Evolutionary conservation across 2,329 filamentous ascomycete genomes (phyloP), one percentile per base, ranked within the genome.

Genomic region (Exophiala mesophila): DNA sequence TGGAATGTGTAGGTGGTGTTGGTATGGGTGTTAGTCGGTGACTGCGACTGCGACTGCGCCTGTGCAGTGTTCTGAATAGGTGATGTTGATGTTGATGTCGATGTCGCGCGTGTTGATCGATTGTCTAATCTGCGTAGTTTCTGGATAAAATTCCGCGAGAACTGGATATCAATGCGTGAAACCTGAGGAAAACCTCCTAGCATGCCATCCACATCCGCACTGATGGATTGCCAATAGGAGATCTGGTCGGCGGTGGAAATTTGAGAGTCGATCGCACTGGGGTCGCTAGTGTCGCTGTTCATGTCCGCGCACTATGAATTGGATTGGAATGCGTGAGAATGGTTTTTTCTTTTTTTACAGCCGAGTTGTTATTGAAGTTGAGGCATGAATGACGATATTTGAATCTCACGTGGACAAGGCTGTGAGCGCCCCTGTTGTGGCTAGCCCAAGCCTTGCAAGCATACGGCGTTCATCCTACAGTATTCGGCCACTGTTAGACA

Each of bases 181-280:
- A 85, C 74, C 60, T 80, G 73, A 1, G 77, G 77, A 69, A 63
- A 89, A 44, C 75, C 85, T 48, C 87, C 88, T 1, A 94, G 81
- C 82, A 92, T 89, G 58, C 87, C 86, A 55, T 83, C 75, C 50
- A 77, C 72, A 47, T 74, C 61, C 12, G 62, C 47, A 6, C 61
- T 54, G 39, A 62, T 58, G 9, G 51, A 52, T 16, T 56, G 59
- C 66, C 66, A 69, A 53, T 69, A 69, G 19, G 50, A 52, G 26
- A 68, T 54, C 9, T 64, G 61, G 18, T 57, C 58, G 12, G 61
- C 55, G 39, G 60, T 57, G 30, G 64, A 53, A 45, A 68, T 67
- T n/a, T 49, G 55, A 15, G 55, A 52, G 23, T 26, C 23, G 12
- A 26, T 26, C 7, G 23, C 23, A 12, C 7, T 26, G 6, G 23